Evolutionary conservation across 2,329 filamentous ascomycete genomes (phyloP).

Genomic region (Trichoderma polysporum): DNA sequence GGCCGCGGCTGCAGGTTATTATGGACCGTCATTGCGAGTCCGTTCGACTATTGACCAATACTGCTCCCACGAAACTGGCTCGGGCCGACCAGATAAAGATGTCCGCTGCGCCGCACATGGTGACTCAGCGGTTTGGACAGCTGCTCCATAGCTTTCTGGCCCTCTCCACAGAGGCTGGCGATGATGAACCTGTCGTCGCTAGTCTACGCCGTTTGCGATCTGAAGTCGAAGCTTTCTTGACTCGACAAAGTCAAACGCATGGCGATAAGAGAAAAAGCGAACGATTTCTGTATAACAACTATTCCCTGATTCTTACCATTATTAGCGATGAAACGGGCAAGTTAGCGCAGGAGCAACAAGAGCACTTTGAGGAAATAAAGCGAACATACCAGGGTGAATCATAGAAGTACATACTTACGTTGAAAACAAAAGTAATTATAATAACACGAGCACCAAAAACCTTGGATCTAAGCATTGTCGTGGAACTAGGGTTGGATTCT

Average conservation of each 20-base stretch:
- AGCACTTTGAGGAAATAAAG: slow-evolving; percentile 70
- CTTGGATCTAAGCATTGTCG: neutral
- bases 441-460: neutral
- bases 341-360: slow-evolving; percentile 70
- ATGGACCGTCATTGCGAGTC: slow-evolving; percentile 94
- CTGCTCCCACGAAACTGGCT: slow-evolving; percentile 45
- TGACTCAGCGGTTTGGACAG: slow-evolving; percentile 95
- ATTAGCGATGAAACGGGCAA: slow-evolving; percentile 76
- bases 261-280: slow-evolving; percentile 78
- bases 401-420: slow-evolving; percentile 5
- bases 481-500: neutral
- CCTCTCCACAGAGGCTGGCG: slow-evolving; percentile 84
- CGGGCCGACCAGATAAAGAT: slow-evolving; percentile 55
- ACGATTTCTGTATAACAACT: slow-evolving; percentile 93
- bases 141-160: slow-evolving; percentile 80
- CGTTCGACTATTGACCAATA: slow-evolving; percentile 63
- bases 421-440: neutral
- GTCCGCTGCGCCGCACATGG: slow-evolving; percentile 81
- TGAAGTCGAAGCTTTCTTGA: slow-evolving; percentile 82
- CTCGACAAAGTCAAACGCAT: slow-evolving; percentile 72
- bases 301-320: slow-evolving; percentile 90
- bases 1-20: slow-evolving; percentile 91
- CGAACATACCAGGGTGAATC: slow-evolving; percentile 52
- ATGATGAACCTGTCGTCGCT: slow-evolving; percentile 87
- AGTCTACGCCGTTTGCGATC: slow-evolving; percentile 73